Evolutionary conservation across 2,329 filamentous ascomycete genomes (phyloP), one percentile per base, ranked within the genome.

Genomic region (Epichloe sylvatica): DNA sequence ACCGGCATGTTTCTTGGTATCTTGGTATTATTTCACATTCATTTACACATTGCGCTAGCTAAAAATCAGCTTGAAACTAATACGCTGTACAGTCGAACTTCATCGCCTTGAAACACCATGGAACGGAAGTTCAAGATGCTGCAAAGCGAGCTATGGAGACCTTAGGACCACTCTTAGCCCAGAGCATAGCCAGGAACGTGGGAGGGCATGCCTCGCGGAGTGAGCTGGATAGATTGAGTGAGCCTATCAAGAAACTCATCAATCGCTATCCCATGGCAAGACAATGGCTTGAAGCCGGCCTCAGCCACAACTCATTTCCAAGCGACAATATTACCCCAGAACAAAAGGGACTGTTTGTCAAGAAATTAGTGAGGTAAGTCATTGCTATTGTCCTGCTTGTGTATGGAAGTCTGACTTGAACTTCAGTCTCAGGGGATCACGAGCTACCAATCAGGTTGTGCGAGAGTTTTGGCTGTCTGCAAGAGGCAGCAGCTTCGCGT

Each of bases 381-480:
- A 0, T 13, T 17, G 7, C 19, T 8, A 11, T 7, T 19, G 40
- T 34, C 13, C 34, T 11, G 21, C 30, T 15, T 21, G 33, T 19
- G 21, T 17, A 3, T 34, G 34, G 33, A 11, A 39, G 8, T 23
- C 35, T 39, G 17, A 45, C 36, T 4, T 23, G n/a, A 34, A n/a
- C 8, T 41, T 1, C 50, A 83, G 79, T 59, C 67, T 86, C 35
- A 72, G 84, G 38, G 84, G 84, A 7, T 71, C 76, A 1, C 73
- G 76, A 54, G 68, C 73, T 46, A 86, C 83, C 3, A 85, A 82
- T 54, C 74, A 80, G 49, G 71, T 85, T 1, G 77, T 86, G 3
- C 75, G 78, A 51, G 81, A 86, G 33, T 88, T 88, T 60, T 89
- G 83, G 80, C 66, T 86, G n/a, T 71, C 74, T 2, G 82, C 81